Base-by-base conservation (phyloP, 495 filamentous ascomycete species). In the Filosporella fistucella region DNA sequence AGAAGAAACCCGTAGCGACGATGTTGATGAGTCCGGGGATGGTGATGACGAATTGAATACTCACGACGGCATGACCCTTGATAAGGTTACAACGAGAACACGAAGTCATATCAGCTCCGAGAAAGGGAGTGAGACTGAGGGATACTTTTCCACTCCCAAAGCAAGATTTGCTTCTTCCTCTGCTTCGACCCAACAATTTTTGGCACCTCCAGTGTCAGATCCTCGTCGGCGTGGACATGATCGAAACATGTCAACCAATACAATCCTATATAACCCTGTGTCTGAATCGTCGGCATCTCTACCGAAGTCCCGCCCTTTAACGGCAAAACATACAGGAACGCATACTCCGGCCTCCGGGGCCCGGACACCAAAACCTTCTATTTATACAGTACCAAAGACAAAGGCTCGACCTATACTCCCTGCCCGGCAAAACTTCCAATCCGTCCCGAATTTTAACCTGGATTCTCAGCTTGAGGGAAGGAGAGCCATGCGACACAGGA, bases 1-100 rank as follows among this genome's bases (percentile, higher is more conserved):
- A 67, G 23, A 41, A 24, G 13, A 26, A 1, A 42, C 42, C 55
- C 51, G 57, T 2, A 71, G 70, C 50, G 70, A 72, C 5, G 42
- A 17, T 1, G 24, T 36, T 9, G 43, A 29, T 10, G 42, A 51
- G 12, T 28, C 82, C 2, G 88, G 89, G 54, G 89, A 95, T 64
- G 89, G 86, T 3, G 89, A 95, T 54, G 89, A 95, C 54, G 89
- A 95, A 63, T 72, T 88, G n/a, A 75, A 88, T n/a, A 90, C 86
- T 0, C 85, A 85, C 32, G 84, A 85, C 22, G 78, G 82, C 33
- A 79, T 82, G 25, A 43, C 41, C 24, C 24, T 43, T 28, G 81
- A 83, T 37, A 36, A 37, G 4, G n/a, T 52, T 21, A 55, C 52
- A 2, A 24, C 49, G 3, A 1, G 40, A 34, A 39, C 17, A 40